Conservation (phyloP, 2,329 filamentous ascomycete species). For the Chalaropsis ovoidea region DNA sequence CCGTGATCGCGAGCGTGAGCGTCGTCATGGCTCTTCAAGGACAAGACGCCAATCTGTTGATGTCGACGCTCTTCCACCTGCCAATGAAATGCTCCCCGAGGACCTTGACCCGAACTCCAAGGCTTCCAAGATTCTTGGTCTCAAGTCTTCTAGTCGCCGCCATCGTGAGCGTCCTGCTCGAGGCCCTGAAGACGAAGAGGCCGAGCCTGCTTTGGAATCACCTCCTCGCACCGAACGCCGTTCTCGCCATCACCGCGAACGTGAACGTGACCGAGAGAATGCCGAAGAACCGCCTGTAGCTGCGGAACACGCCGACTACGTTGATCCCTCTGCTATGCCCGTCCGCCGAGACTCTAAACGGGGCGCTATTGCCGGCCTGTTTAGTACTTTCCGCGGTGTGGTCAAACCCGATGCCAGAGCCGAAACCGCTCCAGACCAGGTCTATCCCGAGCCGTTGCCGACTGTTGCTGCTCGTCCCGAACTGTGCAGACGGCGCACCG, state of each 20-base stretch:
- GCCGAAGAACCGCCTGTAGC: conserved; percentile 9
- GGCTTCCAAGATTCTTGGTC: conserved; percentile 65
- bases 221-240: conserved; percentile 18
- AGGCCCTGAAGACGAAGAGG: conserved; percentile 25
- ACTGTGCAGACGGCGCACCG: conserved; percentile 15
- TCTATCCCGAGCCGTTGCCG: background rate
- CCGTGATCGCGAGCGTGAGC: conserved; percentile 45
- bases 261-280: conserved; percentile 6
- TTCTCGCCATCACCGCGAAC: conserved; percentile 18
- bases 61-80: conserved; percentile 29
- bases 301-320: background rate
- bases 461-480: conserved; percentile 13
- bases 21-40: conserved; percentile 46
- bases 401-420: conserved; percentile 35
- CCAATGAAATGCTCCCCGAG: background rate
- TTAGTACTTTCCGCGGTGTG: conserved; percentile 48
- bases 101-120: conserved; percentile 42
- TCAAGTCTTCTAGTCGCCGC: conserved; percentile 34
- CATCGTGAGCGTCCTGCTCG: conserved; percentile 25
- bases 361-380: conserved; percentile 44
- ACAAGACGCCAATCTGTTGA: conserved; percentile 62
- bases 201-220: conserved; percentile 16
- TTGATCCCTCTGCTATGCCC: conserved; percentile 9
- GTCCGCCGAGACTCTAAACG: conserved; percentile 23
- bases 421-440: background rate